Conservation (phyloP, 306 rosid genomes). For the Hippophae gyantsensis region DNA sequence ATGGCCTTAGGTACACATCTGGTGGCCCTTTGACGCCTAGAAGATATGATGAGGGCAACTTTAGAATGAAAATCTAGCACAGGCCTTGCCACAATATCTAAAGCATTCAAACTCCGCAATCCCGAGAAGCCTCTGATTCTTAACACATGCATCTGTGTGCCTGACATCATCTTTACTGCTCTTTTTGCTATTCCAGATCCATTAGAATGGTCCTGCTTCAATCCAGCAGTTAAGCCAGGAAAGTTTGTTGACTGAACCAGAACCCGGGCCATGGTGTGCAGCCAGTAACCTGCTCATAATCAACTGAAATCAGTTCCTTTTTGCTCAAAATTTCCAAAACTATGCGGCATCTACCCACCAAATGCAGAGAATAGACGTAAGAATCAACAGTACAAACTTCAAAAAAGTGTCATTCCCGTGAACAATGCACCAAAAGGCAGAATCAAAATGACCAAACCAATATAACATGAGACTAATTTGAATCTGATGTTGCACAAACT, state of each 20-base stretch:
- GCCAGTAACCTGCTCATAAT: slow-evolving; percentile 21
- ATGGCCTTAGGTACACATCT: slow-evolving; percentile 72
- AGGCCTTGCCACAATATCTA: slow-evolving; percentile 52
- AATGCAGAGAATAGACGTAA: too few species aligned
- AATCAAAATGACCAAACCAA: too few species aligned
- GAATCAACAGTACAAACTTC: too few species aligned
- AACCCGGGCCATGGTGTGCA: slow-evolving; percentile 60
- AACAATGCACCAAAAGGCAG: too few species aligned
- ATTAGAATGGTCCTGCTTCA: slow-evolving; percentile 39
- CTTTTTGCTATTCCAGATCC: slow-evolving; percentile 51
- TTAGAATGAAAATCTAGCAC: slow-evolving; percentile 46
- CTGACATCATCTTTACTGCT: slow-evolving; percentile 45
- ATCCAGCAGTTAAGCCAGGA: slow-evolving; percentile 46
- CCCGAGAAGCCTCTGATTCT: slow-evolving; percentile 62
- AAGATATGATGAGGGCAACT: slow-evolving; percentile 41
- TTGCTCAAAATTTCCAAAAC: slow-evolving; percentile 4
- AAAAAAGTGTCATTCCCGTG: too few species aligned
- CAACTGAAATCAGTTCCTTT: background rate
- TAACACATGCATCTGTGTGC: slow-evolving; percentile 34
- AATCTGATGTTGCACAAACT: too few species aligned
- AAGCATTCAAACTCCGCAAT: slow-evolving; percentile 48
- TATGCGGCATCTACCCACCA: background rate
- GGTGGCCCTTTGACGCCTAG: slow-evolving; percentile 43
- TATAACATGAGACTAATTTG: too few species aligned
- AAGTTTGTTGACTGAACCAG: slow-evolving; percentile 72